Conservation (phyloP, 495 filamentous ascomycete genomes). For the Penicillium roqueforti region DNA sequence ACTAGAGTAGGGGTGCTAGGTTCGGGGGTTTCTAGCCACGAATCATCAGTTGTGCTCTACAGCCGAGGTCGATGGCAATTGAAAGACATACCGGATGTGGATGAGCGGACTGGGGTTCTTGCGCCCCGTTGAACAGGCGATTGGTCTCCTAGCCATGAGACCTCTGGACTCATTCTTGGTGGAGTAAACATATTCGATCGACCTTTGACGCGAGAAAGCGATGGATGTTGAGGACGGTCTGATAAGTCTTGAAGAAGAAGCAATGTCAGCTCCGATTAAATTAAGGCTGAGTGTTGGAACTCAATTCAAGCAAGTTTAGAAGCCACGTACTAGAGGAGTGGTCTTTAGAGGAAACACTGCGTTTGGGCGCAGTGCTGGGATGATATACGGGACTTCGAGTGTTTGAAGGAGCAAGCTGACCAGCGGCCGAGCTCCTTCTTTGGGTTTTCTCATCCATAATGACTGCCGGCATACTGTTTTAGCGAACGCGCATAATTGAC, state of each 20-base stretch:
- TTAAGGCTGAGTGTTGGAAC: neutral
- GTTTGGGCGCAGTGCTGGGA: slow-evolving; percentile 16
- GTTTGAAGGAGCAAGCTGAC: slow-evolving; percentile 22
- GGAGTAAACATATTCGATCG: slow-evolving; percentile 37
- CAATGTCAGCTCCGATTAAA: slow-evolving; percentile 3
- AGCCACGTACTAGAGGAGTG: slow-evolving; percentile 25
- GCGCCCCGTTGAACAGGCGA: slow-evolving; percentile 21
- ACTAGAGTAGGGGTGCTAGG: slow-evolving; percentile 29
- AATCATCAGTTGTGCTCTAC: slow-evolving; percentile 8
- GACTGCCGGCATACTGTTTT: slow-evolving; percentile 17
- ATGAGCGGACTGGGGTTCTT: slow-evolving; percentile 21
- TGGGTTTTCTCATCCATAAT: slow-evolving; percentile 32
- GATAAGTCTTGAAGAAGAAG: slow-evolving; percentile 17
- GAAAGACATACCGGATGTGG: slow-evolving; percentile 17
- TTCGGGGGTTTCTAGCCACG: slow-evolving; percentile 27
- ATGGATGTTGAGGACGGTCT: slow-evolving; percentile 32
- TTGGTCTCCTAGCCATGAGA: slow-evolving; percentile 37
- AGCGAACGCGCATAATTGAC: slow-evolving; percentile 29
- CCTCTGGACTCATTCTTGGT: slow-evolving; percentile 26
- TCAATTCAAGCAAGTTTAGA: slow-evolving; percentile 1
- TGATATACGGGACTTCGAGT: slow-evolving; percentile 29
- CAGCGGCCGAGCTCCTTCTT: slow-evolving; percentile 28
- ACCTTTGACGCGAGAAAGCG: slow-evolving; percentile 38
- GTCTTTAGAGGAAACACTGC: slow-evolving; percentile 19
- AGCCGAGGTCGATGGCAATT: neutral